Evolutionary conservation across 805 yeast species (phyloP).

Genomic region (Lipomyces mesembrius): DNA sequence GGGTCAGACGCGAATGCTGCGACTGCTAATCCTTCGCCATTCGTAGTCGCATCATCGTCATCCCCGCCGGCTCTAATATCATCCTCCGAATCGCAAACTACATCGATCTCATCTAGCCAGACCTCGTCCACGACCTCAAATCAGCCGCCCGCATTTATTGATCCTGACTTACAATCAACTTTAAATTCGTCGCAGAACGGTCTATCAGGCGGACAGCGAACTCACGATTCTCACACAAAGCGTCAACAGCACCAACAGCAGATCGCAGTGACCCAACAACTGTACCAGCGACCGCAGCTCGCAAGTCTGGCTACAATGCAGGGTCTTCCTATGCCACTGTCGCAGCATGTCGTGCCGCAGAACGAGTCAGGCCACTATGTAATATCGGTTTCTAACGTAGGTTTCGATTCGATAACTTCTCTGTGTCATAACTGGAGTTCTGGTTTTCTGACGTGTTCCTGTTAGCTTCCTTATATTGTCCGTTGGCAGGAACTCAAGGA

Average conservation of each 20-base stretch:
- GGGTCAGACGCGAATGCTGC: not conserved
- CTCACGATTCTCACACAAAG: not conserved
- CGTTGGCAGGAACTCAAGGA: constrained; percentile 40
- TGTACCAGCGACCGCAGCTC: not conserved
- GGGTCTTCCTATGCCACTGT: not conserved
- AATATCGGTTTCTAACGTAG: constrained; percentile 22
- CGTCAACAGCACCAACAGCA: not conserved
- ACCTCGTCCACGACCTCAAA: constrained; percentile 3
- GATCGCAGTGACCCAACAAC: not conserved
- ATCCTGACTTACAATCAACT: not conserved
- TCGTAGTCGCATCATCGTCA: not conserved
- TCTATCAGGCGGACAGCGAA: not conserved
- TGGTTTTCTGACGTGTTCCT: constrained; percentile 13
- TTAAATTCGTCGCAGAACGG: not conserved
- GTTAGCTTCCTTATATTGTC: constrained; percentile 35
- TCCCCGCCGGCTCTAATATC: not conserved
- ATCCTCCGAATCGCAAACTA: not conserved
- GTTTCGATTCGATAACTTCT: not conserved
- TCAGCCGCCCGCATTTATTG: not conserved
- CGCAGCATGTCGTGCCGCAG: constrained; percentile 4
- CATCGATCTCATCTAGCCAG: constrained; percentile 5
- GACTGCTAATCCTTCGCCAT: not conserved
- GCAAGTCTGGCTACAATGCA: not conserved
- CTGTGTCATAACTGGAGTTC: not conserved
- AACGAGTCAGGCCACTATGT: constrained; percentile 1